Evolutionary conservation across 306 rosid species (phyloP).

Genomic region (Prunus mongolica): DNA sequence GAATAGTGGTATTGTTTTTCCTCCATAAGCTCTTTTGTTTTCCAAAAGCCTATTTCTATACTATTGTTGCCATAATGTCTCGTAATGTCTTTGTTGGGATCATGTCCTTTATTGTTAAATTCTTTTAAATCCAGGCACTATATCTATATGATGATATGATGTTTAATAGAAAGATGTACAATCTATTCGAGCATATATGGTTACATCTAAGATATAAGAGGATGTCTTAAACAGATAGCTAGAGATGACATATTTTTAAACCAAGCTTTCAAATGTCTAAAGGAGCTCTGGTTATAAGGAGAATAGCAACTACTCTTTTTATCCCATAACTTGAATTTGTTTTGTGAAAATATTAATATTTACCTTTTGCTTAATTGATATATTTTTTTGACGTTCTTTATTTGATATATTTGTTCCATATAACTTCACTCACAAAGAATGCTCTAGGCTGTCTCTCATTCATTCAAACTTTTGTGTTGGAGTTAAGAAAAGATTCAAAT

Average conservation of each 20-base stretch:
- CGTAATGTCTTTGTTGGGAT: neutral
- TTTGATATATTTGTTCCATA: neutral
- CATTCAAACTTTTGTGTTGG: no score
- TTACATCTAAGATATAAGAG: no score
- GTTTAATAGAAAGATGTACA: no score
- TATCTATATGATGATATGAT: no score
- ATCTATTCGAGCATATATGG: no score
- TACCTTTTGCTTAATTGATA: neutral
- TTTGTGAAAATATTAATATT: neutral
- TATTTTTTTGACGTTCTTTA: neutral
- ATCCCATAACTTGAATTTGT: neutral
- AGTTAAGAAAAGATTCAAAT: no score
- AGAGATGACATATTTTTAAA: neutral
- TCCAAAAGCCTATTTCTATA: no score
- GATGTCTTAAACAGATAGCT: neutral
- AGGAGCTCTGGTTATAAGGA: neutral
- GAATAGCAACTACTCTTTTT: neutral
- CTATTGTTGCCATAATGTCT: neutral
- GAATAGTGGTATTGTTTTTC: slow-evolving; percentile 25
- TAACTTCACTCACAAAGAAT: neutral
- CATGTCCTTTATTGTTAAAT: no score
- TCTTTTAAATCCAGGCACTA: no score
- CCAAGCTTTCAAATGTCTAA: neutral
- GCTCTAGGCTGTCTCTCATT: no score
- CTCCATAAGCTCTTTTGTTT: neutral